phyloP scores from a whole-genome alignment of 352 stramenopile genomes.

The Globisporangium camurandrum region DNA sequence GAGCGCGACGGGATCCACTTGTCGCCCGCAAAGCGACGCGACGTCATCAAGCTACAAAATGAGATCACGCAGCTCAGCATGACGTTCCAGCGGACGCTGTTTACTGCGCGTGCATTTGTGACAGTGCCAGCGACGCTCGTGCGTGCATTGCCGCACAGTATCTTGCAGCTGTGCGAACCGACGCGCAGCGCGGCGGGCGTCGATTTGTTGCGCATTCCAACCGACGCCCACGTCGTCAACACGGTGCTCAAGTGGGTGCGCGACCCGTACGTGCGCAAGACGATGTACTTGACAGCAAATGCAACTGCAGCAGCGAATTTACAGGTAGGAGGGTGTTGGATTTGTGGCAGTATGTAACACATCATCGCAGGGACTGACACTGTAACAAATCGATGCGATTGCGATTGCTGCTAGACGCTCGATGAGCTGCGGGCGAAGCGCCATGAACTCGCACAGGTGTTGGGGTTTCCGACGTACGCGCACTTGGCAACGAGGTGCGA shows the following conservation, averaged over 20 bases:
- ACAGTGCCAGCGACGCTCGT: conserved; percentile 54
- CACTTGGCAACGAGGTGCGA: conserved; percentile 87
- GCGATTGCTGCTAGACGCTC: conserved; percentile 41
- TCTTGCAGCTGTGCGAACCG: conserved; percentile 51
- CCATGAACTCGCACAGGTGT: conserved; percentile 78
- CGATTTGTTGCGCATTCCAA: conserved; percentile 59
- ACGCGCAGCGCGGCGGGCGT: conserved; percentile 60
- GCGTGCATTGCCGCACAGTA: conserved; percentile 45
- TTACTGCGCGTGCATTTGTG: conserved; percentile 48
- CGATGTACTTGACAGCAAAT: conserved; percentile 88
- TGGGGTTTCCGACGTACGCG: conserved; percentile 89
- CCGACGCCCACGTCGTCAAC: conserved; percentile 85
- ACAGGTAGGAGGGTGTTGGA: conserved; percentile 14
- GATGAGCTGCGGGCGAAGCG: conserved; percentile 83
- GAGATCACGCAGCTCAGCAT: conserved; percentile 83
- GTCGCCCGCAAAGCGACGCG: conserved; percentile 42
- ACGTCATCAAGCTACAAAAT: conserved; percentile 86
- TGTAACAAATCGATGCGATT: not conserved
- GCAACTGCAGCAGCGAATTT: conserved; percentile 74
- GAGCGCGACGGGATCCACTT: conserved; percentile 95
- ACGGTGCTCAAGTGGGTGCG: conserved; percentile 89
- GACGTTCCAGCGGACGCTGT: conserved; percentile 86
- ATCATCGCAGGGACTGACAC: not conserved
- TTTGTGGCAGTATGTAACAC: not conserved
- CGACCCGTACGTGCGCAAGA: conserved; percentile 61